Percentiles rank a stretch among this genome's conserved stretches.
These are phyloP conservation scores for Eragrostis nindensis DNA, from an alignment of 176 grass and related monocot genomes.

Conservation along the genomic window DNA sequence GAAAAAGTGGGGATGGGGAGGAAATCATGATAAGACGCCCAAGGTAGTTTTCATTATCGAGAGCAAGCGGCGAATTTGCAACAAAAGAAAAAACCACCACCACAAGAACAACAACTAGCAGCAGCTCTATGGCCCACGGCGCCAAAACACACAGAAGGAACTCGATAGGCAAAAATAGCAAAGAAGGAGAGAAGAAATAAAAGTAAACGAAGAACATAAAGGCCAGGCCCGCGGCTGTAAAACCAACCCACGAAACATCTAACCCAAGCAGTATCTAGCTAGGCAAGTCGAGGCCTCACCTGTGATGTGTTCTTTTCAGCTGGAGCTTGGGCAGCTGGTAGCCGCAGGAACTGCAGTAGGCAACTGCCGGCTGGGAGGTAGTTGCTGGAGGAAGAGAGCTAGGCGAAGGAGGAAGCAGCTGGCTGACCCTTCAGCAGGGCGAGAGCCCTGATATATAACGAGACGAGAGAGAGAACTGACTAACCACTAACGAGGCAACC, in stretches of 20 bases:
- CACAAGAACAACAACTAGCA: background rate
- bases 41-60: too few relatives aligned
- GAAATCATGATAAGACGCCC: background rate
- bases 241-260: background rate
- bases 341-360: background rate
- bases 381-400: background rate
- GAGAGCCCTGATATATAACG: constrained; percentile 30
- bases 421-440: constrained; percentile 1
- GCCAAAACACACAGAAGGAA: background rate
- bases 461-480: background rate
- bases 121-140: background rate
- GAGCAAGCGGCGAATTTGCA: background rate
- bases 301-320: background rate
- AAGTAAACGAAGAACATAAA: background rate
- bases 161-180: background rate
- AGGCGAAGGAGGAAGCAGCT: background rate
- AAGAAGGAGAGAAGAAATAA: background rate
- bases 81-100: background rate
- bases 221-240: background rate
- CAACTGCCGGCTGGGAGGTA: background rate
- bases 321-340: background rate
- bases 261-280: background rate
- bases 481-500: background rate
- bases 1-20: background rate
- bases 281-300: background rate